phyloP scores from a whole-genome alignment of 1,139 yeast genomes.

The Lodderomyces pseudojiufengensis region DNA sequence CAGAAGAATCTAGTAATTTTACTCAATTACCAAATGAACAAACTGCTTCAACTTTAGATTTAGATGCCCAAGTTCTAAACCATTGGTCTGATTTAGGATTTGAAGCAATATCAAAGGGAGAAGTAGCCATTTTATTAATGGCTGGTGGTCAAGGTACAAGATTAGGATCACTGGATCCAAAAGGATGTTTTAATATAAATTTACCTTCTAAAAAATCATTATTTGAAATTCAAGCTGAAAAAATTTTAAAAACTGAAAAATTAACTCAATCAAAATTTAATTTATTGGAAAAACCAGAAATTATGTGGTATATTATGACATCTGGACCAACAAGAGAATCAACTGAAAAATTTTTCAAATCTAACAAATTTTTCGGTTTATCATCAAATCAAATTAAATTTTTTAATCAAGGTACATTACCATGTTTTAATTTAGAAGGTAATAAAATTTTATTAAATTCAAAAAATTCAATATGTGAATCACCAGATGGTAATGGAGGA shows the following conservation, averaged over 20 bases:
- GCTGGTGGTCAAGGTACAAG: slow-evolving; percentile 99
- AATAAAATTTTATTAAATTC: slow-evolving; percentile 61
- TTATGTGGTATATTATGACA: slow-evolving; percentile 95
- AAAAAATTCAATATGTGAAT: slow-evolving; percentile 58
- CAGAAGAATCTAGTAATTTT: slow-evolving; percentile 31
- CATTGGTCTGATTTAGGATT: slow-evolving; percentile 62
- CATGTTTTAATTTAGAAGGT: slow-evolving; percentile 78
- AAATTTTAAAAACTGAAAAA: slow-evolving; percentile 60
- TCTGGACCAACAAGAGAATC: slow-evolving; percentile 79
- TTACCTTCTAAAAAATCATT: slow-evolving; percentile 81
- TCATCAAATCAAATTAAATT: slow-evolving; percentile 56
- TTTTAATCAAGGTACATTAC: slow-evolving; percentile 93
- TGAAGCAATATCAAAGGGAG: slow-evolving; percentile 60
- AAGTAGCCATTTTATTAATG: slow-evolving; percentile 86
- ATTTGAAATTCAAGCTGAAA: slow-evolving; percentile 92
- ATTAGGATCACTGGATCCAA: slow-evolving; percentile 83
- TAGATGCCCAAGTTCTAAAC: slow-evolving; percentile 23
- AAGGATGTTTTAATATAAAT: slow-evolving; percentile 88
- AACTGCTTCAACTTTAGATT: slow-evolving; percentile 48
- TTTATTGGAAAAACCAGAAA: slow-evolving; percentile 22
- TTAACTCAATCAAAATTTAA: slow-evolving; percentile 32
- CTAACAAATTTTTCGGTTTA: slow-evolving; percentile 70
- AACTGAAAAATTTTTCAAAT: slow-evolving; percentile 69
- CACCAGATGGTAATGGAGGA: slow-evolving; percentile 99
- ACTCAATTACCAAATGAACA: slow-evolving; percentile 50